phyloP scores from a whole-genome alignment of 1,284 basidiomycete species.

The Ganoderma meredithae region DNA sequence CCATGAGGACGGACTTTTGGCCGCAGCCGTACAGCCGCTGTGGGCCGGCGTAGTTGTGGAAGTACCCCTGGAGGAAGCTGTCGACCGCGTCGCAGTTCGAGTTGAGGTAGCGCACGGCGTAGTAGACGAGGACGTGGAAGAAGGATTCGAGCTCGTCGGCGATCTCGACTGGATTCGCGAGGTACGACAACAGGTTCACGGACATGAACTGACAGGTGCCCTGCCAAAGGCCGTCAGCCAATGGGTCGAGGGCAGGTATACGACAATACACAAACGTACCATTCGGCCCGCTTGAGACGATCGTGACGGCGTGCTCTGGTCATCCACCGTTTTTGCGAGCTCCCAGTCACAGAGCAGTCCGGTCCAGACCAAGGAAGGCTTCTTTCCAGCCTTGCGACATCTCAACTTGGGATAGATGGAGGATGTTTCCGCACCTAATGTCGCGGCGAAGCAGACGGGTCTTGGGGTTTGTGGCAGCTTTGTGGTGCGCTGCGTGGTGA shows the following conservation, averaged over 20 bases:
- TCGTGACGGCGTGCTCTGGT: neutral
- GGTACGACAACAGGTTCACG: neutral
- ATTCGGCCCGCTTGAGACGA: too few species aligned
- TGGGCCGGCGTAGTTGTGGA: neutral
- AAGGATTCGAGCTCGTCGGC: slow-evolving; percentile 18
- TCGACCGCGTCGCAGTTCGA: neutral
- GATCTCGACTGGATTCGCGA: neutral
- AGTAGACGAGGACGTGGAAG: slow-evolving; percentile 17
- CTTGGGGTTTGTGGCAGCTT: neutral
- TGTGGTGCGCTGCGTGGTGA: neutral
- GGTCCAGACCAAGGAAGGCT: neutral
- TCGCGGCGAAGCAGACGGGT: slow-evolving; percentile 20
- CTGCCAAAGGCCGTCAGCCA: neutral
- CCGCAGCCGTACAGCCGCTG: neutral
- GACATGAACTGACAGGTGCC: slow-evolving; percentile 28
- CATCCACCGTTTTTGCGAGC: slow-evolving; percentile 13
- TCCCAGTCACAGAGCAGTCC: slow-evolving; percentile 27
- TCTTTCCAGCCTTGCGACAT: neutral
- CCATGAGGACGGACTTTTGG: neutral
- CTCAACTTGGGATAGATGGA: slow-evolving; percentile 11
- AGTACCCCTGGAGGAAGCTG: slow-evolving; percentile 6
- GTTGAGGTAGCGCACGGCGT: neutral
- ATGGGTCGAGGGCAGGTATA: too few species aligned
- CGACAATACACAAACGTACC: too few species aligned
- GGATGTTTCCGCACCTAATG: slow-evolving; percentile 23